Evolutionary conservation across 108 stramenopile genomes (phyloP).

Genomic region (Skeletonema grethae): DNA sequence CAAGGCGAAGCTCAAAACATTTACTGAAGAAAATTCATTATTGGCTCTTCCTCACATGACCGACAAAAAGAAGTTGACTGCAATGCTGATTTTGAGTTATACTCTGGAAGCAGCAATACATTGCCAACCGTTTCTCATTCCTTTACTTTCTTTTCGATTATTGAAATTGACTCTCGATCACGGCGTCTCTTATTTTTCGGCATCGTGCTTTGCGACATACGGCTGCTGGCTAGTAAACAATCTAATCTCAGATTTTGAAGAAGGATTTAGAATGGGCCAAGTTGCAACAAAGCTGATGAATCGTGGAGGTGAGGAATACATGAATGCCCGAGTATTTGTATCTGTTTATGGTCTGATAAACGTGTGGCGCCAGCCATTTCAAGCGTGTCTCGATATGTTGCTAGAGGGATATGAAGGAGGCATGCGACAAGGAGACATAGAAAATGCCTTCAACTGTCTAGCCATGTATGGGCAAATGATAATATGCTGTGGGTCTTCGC

Average conservation of each 20-base stretch:
- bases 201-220: neutral
- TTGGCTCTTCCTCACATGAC: neutral
- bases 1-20: neutral
- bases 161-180: neutral
- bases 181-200: neutral
- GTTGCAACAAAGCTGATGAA: slow-evolving; percentile 1
- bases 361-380: neutral
- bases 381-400: neutral
- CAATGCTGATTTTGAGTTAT: neutral
- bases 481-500: neutral
- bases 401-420: neutral
- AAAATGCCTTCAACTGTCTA: neutral
- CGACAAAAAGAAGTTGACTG: neutral
- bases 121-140: neutral
- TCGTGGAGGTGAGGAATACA: neutral
- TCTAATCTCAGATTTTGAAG: neutral
- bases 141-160: neutral
- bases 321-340: neutral
- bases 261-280: neutral
- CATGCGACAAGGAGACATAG: neutral
- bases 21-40: neutral
- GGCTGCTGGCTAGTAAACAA: neutral
- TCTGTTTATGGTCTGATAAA: neutral
- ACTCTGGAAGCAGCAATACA: neutral
- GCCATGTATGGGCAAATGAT: neutral